These are phyloP conservation scores for Podaxis sp. DNA, from an alignment of 768 basidiomycete species.

Conservation along the genomic window DNA sequence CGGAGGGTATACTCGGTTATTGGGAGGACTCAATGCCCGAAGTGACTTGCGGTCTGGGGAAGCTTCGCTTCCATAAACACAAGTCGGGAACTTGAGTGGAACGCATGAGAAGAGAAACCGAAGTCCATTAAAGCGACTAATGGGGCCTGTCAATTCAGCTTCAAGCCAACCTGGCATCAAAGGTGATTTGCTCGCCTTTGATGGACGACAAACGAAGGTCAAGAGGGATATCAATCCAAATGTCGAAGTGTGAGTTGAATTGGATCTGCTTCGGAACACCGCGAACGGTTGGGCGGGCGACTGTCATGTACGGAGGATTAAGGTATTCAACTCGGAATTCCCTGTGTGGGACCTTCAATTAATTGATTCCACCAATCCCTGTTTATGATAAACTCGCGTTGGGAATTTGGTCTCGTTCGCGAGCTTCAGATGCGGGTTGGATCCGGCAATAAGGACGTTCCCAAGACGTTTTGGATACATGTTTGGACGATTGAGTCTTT, in stretches of 20 bases:
- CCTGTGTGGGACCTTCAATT: conserved; percentile 5
- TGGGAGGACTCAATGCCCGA: conserved; percentile 28
- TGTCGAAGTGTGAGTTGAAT: conserved; percentile 30
- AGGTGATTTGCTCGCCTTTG: conserved; percentile 21
- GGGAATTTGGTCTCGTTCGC: conserved; percentile 23
- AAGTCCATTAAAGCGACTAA: conserved; percentile 36
- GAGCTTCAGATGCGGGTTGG: conserved; percentile 12
- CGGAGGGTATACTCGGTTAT: conserved; percentile 33
- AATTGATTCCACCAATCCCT: background rate
- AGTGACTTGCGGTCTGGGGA: conserved; percentile 27
- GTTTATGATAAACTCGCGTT: conserved; percentile 14
- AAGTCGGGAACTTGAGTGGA: conserved; percentile 33
- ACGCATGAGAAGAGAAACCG: conserved; percentile 36
- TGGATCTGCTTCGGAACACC: conserved; percentile 30
- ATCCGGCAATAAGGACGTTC: conserved; percentile 4
- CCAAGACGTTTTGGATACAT: conserved; percentile 12
- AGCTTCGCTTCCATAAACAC: conserved; percentile 31
- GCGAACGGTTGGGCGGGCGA: conserved; percentile 27
- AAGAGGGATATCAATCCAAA: conserved; percentile 26
- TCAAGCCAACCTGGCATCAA: background rate
- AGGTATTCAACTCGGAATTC: conserved; percentile 40
- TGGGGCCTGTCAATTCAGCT: background rate
- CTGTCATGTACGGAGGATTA: conserved; percentile 37
- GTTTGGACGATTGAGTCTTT: background rate
- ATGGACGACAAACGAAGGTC: conserved; percentile 22